Evolutionary conservation across 2,329 filamentous ascomycete genomes (phyloP), one percentile per base, ranked within the genome.

Genomic region (Fusarium bulbicola): DNA sequence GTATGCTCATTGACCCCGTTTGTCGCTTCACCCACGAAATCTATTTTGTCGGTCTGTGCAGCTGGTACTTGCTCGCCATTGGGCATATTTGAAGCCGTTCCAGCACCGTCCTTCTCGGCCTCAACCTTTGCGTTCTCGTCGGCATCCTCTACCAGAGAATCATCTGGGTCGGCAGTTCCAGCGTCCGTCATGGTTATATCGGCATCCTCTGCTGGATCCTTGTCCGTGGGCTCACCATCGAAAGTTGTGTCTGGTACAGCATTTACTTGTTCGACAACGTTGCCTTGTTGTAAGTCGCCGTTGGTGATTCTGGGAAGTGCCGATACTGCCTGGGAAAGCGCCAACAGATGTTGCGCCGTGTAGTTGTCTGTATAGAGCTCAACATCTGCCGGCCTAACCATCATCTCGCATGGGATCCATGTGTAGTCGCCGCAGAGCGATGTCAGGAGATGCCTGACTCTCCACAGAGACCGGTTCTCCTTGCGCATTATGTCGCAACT

Each of bases 391-490:
- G 86, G 83, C 2, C 86, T 86, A 42, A 90, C 82, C 82, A 92
- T 87, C 72, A 85, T 83, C 52, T 86, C 86, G 77, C 89, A 91
- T 13, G 90, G 89, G 49, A 88, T 86, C 90, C 90, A 92, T 20
- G 89, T 90, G 70, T 91, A 89, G 79, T 97, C 94, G 37, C 94
- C 94, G 54, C 92, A 90, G 14, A 96, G 86, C 72, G 89, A 89
- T 37, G 92, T 92, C 73, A 94, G 86, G 57, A 96, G 83, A 74
- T 92, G 90, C 79, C 94, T 94, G 52, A 94, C 91, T 76, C 89
- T 90, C 89, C 92, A 93, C 16, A 95, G 84, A 10, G 91, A 90
- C 32, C 86, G 85, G 70, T 92, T 92, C 79, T 96, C 94, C 78
- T 92, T 92, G 64, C 93, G 90, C 85, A 94, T 90, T 74, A 93